A percentile compares a stretch with the other conserved stretches of the same genome.
These are phyloP conservation scores for Coccinonectria pachysandricola DNA, from an alignment of 2,329 filamentous ascomycete genomes.

Conservation along the genomic window DNA sequence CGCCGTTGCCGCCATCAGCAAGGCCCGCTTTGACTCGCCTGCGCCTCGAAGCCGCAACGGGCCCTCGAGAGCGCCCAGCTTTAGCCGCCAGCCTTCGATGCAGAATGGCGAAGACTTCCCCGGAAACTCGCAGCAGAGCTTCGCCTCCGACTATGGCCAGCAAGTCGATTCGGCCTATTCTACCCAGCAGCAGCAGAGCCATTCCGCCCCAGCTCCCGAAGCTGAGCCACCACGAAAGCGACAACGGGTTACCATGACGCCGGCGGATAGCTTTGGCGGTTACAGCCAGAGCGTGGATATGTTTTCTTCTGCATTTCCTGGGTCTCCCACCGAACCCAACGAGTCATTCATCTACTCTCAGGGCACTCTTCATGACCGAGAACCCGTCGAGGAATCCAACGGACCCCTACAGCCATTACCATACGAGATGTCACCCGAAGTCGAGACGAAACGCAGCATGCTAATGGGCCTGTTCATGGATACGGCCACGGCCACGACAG, in stretches of 20 bases:
- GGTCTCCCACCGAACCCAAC: conserved; percentile 71
- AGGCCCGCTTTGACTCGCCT: conserved; percentile 86
- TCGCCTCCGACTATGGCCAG: conserved; percentile 66
- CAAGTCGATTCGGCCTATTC: conserved; percentile 60
- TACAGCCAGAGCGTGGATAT: conserved; percentile 38
- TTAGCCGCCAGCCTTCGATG: conserved; percentile 61
- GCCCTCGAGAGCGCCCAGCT: conserved; percentile 56
- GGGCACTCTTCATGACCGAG: conserved; percentile 31
- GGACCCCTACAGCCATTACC: conserved; percentile 56
- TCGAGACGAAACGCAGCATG: conserved; percentile 70
- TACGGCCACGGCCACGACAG: conserved; percentile 52
- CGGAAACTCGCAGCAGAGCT: conserved; percentile 74
- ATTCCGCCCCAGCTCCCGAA: conserved; percentile 29
- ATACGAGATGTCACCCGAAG: conserved; percentile 49
- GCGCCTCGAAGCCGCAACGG: conserved; percentile 56
- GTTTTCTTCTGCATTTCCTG: conserved; percentile 40
- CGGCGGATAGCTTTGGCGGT: conserved; percentile 47
- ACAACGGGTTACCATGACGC: conserved; percentile 46
- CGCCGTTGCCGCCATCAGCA: conserved; percentile 92
- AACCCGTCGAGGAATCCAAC: conserved; percentile 38
- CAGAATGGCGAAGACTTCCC: conserved; percentile 60
- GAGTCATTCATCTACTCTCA: conserved; percentile 66
- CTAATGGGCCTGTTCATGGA: conserved; percentile 79
- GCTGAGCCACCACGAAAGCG: conserved; percentile 76
- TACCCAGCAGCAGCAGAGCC: conserved; percentile 41